Conservation (phyloP, 2,329 filamentous ascomycete genomes). For the Karstenula rhodostoma region DNA sequence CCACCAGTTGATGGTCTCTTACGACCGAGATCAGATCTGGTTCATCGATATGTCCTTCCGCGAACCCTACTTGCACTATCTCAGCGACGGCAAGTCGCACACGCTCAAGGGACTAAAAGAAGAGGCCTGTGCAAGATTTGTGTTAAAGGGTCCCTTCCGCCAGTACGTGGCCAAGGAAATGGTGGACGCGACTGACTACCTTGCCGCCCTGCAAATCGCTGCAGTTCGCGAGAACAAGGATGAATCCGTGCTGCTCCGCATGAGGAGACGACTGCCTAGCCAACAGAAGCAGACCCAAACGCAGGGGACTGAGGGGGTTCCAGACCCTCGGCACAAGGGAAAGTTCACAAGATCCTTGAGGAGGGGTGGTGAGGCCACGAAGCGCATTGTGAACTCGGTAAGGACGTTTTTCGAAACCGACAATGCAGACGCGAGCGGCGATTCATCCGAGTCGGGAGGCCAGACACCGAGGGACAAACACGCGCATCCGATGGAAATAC, state of each 20-base stretch:
- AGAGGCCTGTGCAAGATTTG: background rate
- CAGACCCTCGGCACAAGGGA: too few relatives aligned
- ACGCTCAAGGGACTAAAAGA: background rate
- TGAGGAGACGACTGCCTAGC: background rate
- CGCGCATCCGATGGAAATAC: too few relatives aligned
- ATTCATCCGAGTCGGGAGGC: too few relatives aligned
- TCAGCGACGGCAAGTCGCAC: background rate
- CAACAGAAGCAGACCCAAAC: too few relatives aligned
- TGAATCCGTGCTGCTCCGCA: background rate
- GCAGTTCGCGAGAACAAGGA: background rate
- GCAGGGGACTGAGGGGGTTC: too few relatives aligned
- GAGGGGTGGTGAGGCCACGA: too few relatives aligned
- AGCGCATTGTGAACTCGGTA: too few relatives aligned
- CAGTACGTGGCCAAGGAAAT: background rate
- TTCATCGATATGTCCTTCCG: background rate
- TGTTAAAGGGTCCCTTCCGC: background rate
- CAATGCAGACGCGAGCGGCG: too few relatives aligned
- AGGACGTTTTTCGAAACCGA: too few relatives aligned
- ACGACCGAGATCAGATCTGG: background rate
- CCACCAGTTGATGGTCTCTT: background rate
- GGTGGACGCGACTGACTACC: background rate
- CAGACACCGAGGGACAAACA: too few relatives aligned
- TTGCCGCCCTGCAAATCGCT: background rate
- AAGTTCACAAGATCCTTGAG: too few relatives aligned
- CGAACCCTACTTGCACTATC: background rate